Base-by-base conservation (phyloP, 208 protist genomes). In the Angomonas ambiguus region DNA sequence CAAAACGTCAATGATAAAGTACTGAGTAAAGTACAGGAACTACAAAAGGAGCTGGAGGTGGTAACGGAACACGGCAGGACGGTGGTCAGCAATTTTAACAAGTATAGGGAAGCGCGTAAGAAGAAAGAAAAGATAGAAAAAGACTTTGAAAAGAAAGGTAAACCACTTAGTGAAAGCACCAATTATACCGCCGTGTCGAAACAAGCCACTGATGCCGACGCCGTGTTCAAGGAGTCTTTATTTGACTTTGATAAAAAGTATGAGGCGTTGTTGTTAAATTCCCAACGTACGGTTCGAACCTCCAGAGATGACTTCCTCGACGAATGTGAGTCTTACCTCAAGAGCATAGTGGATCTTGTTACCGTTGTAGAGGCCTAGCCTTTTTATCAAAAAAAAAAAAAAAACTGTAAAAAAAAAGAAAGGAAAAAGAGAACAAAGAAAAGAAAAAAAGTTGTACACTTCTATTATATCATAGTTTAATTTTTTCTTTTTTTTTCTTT, bases 401-500 rank as follows among this genome's bases (percentile, higher is more conserved):
- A 18, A 48, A 48, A 48, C 11, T 18, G 49, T 30, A 56, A 16
- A 20, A 32, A 62, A 35, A 48, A 62, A 62, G 1, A 11, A 42
- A 42, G 22, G 24, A 45, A 13, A 62, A 22, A 4, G 16, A 33
- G 4, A 32, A n/a, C 25, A 22, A 59, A 31, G 25, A 59, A 59
- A 31, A 33, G 2, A 59, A 28, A 32, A 32, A 24, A 59, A 22
- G n/a, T 35, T 35, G 16, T 35, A 30, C 27, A 59, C 11, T 20
- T 18, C 3, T 4, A 24, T 32, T 59, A 28, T 35, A 24, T 35
- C 3, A 59, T 35, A 33, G 10, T n/a, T 31, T 30, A 35, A 25
- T n/a, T 41, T 56, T 49, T 31, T 57, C 4, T 55, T 60, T 42
- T 30, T 49, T 22, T 66, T 41, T 63, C 58, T 63, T 13, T 41